Base-by-base conservation (phyloP, 257 asterid species). In the Ajuga chamaepitys region DNA sequence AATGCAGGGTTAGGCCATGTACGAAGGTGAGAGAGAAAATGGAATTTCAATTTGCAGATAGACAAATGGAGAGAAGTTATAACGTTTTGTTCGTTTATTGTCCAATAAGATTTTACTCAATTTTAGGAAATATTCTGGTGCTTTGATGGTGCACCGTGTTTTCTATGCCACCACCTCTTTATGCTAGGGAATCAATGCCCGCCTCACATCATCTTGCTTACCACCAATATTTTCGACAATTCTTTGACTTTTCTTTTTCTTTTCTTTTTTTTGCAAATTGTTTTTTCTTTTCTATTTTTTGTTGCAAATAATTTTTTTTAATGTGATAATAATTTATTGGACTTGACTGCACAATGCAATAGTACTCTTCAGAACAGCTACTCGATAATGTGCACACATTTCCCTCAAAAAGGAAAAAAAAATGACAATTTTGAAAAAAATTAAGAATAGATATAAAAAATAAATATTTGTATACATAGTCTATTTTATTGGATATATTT, bases 71-170 rank as follows among this genome's bases (percentile, higher is more conserved):
- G 75, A 63, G 75, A 63, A 56, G 77, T 61, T 58, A 37, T 55
- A 70, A 50, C 76, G 68, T 74, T 69, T 68, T 46, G 47, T 70
- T 63, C 64, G 51, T 62, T 58, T 70, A 28, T 73, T 71, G 64
- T 67, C 55, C 42, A 72, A 70, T 76, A 35, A 58, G 47, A 59
- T 77, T 74, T 69, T 74, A 63, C 13, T 40, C 37, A 51, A 21
- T 58, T 24, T 22, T 6, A 22, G 77, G 81, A 55, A 70, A 76
- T 76, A 62, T 66, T 71, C 78, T 40, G 21, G 68, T 76, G 78
- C 72, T 34, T 37, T 58, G 25, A 13, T 18, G 64, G 70, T 16
- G 76, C 70, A 52, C 59, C 71, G 75, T 26, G 56, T 13, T 24
- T 54, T 16, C 16, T 16, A 61, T 22, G 26, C 35, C 40, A 38